Percentiles rank a stretch among this genome's conserved stretches.
Evolutionary conservation across 202 grass and related monocot genomes (phyloP).

Genomic region (Hordeum pubiflorum): DNA sequence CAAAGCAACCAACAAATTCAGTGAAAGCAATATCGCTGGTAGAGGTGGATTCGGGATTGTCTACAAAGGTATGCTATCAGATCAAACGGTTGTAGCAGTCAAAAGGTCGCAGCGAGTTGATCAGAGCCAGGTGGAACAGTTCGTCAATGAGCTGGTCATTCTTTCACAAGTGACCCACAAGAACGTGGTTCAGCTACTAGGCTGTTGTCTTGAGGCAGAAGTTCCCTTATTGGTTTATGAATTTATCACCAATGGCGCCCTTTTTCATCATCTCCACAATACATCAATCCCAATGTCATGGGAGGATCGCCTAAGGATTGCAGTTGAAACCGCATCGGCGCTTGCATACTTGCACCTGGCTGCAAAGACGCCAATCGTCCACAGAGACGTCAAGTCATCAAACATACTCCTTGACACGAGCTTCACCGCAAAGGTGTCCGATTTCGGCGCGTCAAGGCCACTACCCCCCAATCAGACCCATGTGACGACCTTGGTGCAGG

Average conservation of each 20-base stretch:
- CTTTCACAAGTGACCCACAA: slow-evolving; percentile 51
- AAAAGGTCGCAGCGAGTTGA: slow-evolving; percentile 51
- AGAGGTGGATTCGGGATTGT: slow-evolving; percentile 55
- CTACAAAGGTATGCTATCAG: slow-evolving; percentile 38
- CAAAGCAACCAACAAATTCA: slow-evolving; percentile 40
- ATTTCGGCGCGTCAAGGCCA: slow-evolving; percentile 71
- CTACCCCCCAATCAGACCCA: slow-evolving; percentile 57
- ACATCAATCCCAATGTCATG: slow-evolving; percentile 33
- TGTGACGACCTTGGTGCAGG: slow-evolving; percentile 71
- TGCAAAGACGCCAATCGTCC: slow-evolving; percentile 45
- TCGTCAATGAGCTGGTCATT: slow-evolving; percentile 55
- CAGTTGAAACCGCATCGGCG: slow-evolving; percentile 56
- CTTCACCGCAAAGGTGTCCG: slow-evolving; percentile 63
- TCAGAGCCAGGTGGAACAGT: slow-evolving; percentile 44
- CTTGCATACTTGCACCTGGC: slow-evolving; percentile 56
- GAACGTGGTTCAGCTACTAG: slow-evolving; percentile 59
- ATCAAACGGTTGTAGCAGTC: slow-evolving; percentile 45
- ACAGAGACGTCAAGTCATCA: slow-evolving; percentile 70
- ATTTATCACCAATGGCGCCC: slow-evolving; percentile 55
- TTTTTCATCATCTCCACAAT: slow-evolving; percentile 62
- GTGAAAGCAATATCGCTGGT: slow-evolving; percentile 30
- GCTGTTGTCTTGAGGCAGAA: slow-evolving; percentile 61
- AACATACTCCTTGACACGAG: slow-evolving; percentile 68
- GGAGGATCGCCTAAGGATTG: slow-evolving; percentile 52
- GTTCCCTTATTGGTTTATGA: slow-evolving; percentile 76